Evolutionary conservation across 2,329 filamentous ascomycete genomes (phyloP).

Genomic region (Helotiales sp.): DNA sequence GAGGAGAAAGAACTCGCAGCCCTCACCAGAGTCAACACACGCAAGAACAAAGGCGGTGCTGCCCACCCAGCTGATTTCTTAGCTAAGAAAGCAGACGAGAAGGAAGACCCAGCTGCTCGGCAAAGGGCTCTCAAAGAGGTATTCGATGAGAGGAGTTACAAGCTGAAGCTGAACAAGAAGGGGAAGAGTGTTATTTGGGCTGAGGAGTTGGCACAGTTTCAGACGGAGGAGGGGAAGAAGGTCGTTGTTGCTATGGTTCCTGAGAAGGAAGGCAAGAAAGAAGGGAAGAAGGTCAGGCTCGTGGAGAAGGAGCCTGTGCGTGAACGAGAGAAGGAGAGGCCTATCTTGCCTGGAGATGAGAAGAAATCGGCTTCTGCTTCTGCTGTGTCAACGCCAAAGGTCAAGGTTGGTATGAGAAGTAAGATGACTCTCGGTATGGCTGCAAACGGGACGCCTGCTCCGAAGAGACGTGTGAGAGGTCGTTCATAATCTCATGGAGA

Average conservation of each 20-base stretch:
- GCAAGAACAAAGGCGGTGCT: slow-evolving; percentile 51
- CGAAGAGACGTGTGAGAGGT: slow-evolving; percentile 36
- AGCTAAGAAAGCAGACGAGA: slow-evolving; percentile 45
- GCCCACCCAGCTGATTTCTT: slow-evolving; percentile 41
- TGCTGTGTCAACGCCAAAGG: slow-evolving; percentile 31
- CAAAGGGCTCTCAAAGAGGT: slow-evolving; percentile 43
- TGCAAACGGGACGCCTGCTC: slow-evolving; percentile 42
- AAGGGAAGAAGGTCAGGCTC: slow-evolving; percentile 33
- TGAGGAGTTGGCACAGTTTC: slow-evolving; percentile 40
- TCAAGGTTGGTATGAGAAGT: slow-evolving; percentile 38
- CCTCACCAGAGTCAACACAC: slow-evolving; percentile 51
- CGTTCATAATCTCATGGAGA: slow-evolving; percentile 8
- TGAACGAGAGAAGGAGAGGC: slow-evolving; percentile 5
- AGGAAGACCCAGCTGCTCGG: slow-evolving; percentile 47
- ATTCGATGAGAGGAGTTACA: slow-evolving; percentile 43
- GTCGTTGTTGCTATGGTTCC: slow-evolving; percentile 24
- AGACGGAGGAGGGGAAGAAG: slow-evolving; percentile 35
- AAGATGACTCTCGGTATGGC: slow-evolving; percentile 40
- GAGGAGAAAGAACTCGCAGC: slow-evolving; percentile 51
- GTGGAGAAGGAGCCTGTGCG: slow-evolving; percentile 12
- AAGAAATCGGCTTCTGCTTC: slow-evolving; percentile 26
- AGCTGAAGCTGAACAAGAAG: slow-evolving; percentile 37
- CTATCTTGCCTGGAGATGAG: slow-evolving; percentile 26
- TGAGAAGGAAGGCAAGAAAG: slow-evolving; percentile 12
- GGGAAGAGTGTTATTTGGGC: slow-evolving; percentile 42